These are phyloP conservation scores for Schizonepeta tenuifolia DNA, from an alignment of 257 asterid species.

Conservation along the genomic window DNA sequence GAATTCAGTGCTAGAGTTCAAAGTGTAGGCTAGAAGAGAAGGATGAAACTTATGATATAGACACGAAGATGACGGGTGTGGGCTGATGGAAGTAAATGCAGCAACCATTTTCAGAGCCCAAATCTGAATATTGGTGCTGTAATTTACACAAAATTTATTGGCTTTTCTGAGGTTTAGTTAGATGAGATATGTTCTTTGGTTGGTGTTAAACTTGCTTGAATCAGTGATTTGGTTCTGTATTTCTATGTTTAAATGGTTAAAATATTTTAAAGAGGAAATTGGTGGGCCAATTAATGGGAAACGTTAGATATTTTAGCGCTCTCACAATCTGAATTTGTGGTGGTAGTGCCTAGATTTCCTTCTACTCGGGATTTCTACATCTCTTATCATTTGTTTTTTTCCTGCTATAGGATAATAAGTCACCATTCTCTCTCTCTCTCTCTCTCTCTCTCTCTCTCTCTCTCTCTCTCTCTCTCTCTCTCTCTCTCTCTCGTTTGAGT, in stretches of 20 bases:
- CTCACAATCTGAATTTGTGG: slow-evolving; percentile 74
- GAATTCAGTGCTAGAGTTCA: slow-evolving; percentile 37
- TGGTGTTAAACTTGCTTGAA: slow-evolving; percentile 18
- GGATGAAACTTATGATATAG: slow-evolving; percentile 43
- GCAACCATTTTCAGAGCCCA: slow-evolving; percentile 51
- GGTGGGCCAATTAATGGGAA: slow-evolving; percentile 44
- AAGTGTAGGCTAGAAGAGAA: slow-evolving; percentile 37
- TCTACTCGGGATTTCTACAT: slow-evolving; percentile 47
- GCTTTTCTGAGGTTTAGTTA: not conserved
- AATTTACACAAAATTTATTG: not conserved
- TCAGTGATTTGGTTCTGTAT: not conserved
- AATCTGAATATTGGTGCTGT: slow-evolving; percentile 24
- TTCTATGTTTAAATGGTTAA: slow-evolving; percentile 11
- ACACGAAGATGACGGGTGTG: slow-evolving; percentile 48
- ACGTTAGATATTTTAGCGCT: slow-evolving; percentile 49
- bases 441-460: slow-evolving; percentile 8
- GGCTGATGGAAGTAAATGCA: slow-evolving; percentile 56
- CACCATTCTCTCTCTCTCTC: not conserved
- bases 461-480: not conserved
- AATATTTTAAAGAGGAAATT: slow-evolving; percentile 20
- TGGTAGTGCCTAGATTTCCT: slow-evolving; percentile 38
- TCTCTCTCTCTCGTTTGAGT: not conserved
- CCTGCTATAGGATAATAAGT: slow-evolving; percentile 32
- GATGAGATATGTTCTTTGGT: slow-evolving; percentile 15
- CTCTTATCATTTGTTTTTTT: slow-evolving; percentile 49